Evolutionary conservation across 2,329 filamentous ascomycete genomes (phyloP).

Genomic region (Penicillium sp.): DNA sequence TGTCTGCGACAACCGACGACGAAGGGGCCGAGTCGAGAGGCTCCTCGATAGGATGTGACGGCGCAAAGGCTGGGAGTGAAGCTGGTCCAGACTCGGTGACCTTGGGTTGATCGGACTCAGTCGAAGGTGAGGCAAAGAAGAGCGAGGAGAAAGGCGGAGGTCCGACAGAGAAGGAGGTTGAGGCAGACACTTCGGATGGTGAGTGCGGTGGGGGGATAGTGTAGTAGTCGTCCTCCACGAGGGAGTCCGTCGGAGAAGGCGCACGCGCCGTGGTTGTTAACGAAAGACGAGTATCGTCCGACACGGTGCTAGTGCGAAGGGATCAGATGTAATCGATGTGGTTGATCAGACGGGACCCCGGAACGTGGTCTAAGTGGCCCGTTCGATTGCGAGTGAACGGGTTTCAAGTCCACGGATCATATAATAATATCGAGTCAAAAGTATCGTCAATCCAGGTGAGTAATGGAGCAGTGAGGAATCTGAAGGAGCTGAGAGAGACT

Average conservation of each 20-base stretch:
- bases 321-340: conserved; percentile 18
- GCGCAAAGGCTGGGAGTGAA: conserved; percentile 48
- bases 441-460: neutral
- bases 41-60: conserved; percentile 50
- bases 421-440: neutral
- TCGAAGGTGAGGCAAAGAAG: conserved; percentile 50
- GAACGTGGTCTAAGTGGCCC: conserved; percentile 13
- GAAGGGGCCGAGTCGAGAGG: conserved; percentile 42
- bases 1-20: conserved; percentile 61
- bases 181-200: conserved; percentile 42
- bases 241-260: conserved; percentile 34
- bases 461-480: neutral
- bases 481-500: neutral
- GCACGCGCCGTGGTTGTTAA: conserved; percentile 42
- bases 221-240: conserved; percentile 40
- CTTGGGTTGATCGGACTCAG: conserved; percentile 35
- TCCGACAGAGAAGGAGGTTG: conserved; percentile 50
- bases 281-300: conserved; percentile 18
- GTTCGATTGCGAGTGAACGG: conserved; percentile 17
- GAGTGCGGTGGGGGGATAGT: conserved; percentile 39
- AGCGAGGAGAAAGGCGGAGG: conserved; percentile 63
- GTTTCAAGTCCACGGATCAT: conserved; percentile 3
- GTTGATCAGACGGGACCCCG: conserved; percentile 17
- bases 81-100: conserved; percentile 48
- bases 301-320: conserved; percentile 31